phyloP scores from a whole-genome alignment of 106 monocot species.

The Dendrobium officinale region DNA sequence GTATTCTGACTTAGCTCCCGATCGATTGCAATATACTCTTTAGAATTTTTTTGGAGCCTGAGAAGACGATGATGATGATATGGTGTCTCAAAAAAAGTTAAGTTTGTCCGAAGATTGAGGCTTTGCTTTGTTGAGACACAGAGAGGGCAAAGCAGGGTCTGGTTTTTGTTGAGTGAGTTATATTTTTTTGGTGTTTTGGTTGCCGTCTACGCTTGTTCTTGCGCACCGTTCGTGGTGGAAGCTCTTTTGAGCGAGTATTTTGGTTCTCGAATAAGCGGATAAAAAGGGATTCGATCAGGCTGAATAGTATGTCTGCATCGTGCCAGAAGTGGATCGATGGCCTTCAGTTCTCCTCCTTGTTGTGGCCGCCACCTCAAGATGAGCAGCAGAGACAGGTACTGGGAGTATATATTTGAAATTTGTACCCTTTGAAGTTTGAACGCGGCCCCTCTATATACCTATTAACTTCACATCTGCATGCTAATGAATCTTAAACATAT shows the following conservation, averaged over 20 bases:
- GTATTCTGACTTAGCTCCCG: neutral
- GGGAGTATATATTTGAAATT: neutral
- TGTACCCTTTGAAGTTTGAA: too few relatives aligned
- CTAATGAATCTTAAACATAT: neutral
- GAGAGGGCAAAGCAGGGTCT: neutral
- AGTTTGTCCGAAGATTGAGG: neutral
- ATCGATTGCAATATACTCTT: neutral
- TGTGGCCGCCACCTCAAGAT: constrained; percentile 83
- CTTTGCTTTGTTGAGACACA: neutral
- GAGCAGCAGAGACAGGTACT: constrained; percentile 74
- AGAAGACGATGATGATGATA: neutral
- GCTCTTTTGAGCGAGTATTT: neutral
- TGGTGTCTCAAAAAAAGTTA: neutral
- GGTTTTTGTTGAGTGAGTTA: neutral
- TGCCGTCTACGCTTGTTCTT: neutral
- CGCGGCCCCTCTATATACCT: too few relatives aligned
- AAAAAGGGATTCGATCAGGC: neutral
- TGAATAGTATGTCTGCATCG: constrained; percentile 18
- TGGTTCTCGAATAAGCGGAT: neutral
- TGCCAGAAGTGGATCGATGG: constrained; percentile 82
- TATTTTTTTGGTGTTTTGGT: neutral
- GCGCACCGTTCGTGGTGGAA: neutral
- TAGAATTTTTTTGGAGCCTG: neutral
- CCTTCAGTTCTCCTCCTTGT: constrained; percentile 70
- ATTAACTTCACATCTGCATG: too few relatives aligned